Base-by-base conservation (phyloP, 2,329 filamentous ascomycete genomes). In the Sphaerulina populicola region DNA sequence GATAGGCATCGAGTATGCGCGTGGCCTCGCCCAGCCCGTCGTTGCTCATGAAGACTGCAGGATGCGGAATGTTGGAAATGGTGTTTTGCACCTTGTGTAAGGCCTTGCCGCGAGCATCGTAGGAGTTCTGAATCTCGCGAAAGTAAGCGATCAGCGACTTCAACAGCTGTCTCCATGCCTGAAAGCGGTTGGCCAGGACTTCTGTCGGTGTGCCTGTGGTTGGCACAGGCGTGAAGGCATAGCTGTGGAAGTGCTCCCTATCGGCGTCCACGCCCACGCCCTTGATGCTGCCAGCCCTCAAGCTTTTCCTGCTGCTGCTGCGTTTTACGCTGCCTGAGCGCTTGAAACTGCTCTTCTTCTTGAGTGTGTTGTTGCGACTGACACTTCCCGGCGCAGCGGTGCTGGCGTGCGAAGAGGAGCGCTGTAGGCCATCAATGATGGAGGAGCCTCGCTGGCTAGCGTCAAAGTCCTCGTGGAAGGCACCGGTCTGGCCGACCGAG, bases 131-230 rank as follows among this genome's bases (percentile, higher is more conserved):
- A 42, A 97, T 82, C 68, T 97, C 93, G 62, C 88, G 83, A 68
- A 96, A 97, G 68, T 95, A 97, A 51, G 86, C 74, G 59, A 97
- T 95, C 40, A 97, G 77, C 60, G 96, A 90, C 68, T 97, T 97
- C 47, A 98, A 78, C 11, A 96, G 79, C 73, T 94, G 95, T 62
- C 93, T 82, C 93, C 93, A 98, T 46, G 86, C 89, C 75, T 96
- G 87, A 67, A 98, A 98, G 49, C 93, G 81, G 61, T 82, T 87
- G 39, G 88, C 86, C 29, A 98, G 76, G 45, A 86, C 77, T 52
- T 97, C 91, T 1, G 93, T 97, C 2, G 93, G 93, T 47, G 83
- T 89, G 3, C 88, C 88, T 14, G 79, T 80, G 4, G 88, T 96
- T 2, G 90, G 93, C 31, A 98, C 85, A 1, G 93, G 93, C 44